These are phyloP conservation scores for Trichocladium uniseriatum DNA, from an alignment of 495 filamentous ascomycete genomes.

Conservation along the genomic window DNA sequence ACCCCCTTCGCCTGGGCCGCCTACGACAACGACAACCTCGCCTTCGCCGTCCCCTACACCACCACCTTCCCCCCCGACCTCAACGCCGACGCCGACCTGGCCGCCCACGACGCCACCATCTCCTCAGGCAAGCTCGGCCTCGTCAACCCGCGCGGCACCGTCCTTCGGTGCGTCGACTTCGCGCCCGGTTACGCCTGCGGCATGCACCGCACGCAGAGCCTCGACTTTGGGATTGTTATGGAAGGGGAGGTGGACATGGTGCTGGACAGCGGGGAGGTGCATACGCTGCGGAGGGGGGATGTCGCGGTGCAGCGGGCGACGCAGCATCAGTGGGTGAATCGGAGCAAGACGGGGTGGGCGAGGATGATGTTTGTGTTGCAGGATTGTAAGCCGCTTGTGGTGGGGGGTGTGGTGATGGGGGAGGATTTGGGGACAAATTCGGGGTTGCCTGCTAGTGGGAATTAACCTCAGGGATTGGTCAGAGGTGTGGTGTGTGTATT, in stretches of 20 bases:
- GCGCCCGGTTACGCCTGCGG: constrained; percentile 42
- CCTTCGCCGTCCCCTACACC: constrained; percentile 36
- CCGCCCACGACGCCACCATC: constrained; percentile 26
- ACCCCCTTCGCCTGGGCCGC: constrained; percentile 24
- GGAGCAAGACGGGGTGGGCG: constrained; percentile 43
- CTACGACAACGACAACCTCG: constrained; percentile 26
- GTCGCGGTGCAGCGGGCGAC: constrained; percentile 56
- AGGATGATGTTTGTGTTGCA: constrained; percentile 52
- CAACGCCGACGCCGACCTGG: constrained; percentile 44
- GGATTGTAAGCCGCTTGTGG: constrained; percentile 35
- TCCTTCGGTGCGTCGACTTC: constrained; percentile 54
- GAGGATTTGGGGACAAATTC: constrained; percentile 36
- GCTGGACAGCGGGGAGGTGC: constrained; percentile 50
- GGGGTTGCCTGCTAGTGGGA: constrained; percentile 32
- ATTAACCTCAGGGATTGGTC: constrained; percentile 1
- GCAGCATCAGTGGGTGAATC: constrained; percentile 60
- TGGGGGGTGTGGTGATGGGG: constrained; percentile 34
- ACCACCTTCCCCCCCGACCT: constrained; percentile 48
- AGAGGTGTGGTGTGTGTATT: not conserved
- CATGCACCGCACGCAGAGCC: constrained; percentile 62
- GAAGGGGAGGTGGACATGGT: constrained; percentile 60
- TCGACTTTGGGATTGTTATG: constrained; percentile 72
- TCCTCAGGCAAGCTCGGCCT: constrained; percentile 35
- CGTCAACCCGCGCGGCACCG: constrained; percentile 42
- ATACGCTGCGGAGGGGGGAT: constrained; percentile 51